Percentiles rank a stretch among this genome's conserved stretches.
Conservation (phyloP, 164 flowering plant species). For the Pachysandra terminalis region DNA sequence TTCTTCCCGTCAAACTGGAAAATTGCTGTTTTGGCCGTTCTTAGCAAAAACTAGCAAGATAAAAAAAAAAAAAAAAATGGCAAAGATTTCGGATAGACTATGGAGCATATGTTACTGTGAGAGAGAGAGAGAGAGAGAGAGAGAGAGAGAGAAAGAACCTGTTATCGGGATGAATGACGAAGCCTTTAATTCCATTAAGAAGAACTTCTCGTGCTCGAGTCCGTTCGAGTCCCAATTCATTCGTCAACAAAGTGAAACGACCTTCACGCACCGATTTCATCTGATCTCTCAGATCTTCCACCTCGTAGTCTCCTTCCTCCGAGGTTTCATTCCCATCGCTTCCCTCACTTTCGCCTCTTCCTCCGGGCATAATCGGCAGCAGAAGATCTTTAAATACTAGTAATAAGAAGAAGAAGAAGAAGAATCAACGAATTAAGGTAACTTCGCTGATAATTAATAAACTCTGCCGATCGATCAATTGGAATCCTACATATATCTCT, state of each 20-base stretch:
- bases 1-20: too few relatives aligned
- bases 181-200: constrained; percentile 15
- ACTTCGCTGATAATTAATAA: too few relatives aligned
- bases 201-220: constrained; percentile 13
- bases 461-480: neutral
- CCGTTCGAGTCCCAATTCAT: constrained; percentile 13
- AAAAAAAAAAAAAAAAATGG: too few relatives aligned
- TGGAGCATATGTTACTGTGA: too few relatives aligned
- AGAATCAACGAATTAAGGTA: too few relatives aligned
- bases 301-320: constrained; percentile 24
- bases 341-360: neutral
- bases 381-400: neutral
- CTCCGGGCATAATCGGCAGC: neutral
- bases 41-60: too few relatives aligned
- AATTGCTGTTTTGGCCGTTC: too few relatives aligned
- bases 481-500: neutral
- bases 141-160: constrained; percentile 15
- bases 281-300: constrained; percentile 32
- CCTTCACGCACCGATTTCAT: constrained; percentile 29
- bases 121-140: too few relatives aligned
- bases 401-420: too few relatives aligned
- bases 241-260: constrained; percentile 20
- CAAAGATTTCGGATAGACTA: too few relatives aligned
- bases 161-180: constrained; percentile 29
- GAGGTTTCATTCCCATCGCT: neutral